A percentile compares a stretch with the other conserved stretches of the same genome.
phyloP scores from a whole-genome alignment of 2,329 filamentous ascomycete species.

The Coniochaeta sp. region DNA sequence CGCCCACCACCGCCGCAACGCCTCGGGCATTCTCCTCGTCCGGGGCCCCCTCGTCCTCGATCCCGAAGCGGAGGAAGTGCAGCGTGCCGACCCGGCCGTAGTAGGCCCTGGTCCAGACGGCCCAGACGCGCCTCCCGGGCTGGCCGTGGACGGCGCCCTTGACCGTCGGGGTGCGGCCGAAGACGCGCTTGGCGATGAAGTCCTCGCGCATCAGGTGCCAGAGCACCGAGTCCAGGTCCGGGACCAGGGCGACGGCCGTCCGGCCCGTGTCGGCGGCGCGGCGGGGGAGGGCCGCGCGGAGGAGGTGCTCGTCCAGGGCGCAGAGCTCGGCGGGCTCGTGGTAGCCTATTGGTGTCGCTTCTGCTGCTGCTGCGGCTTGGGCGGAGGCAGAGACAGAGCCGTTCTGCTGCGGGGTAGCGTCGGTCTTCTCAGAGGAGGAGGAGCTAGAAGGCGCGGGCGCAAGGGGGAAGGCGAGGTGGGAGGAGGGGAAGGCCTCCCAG shows the following conservation, averaged over 20 bases:
- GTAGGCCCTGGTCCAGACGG: slow-evolving; percentile 63
- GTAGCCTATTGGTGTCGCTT: slow-evolving; percentile 40
- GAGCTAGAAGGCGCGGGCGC: no score
- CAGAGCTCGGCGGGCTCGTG: slow-evolving; percentile 56
- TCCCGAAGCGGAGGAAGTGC: slow-evolving; percentile 59
- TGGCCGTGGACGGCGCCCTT: slow-evolving; percentile 62
- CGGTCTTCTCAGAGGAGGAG: no score
- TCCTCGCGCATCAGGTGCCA: slow-evolving; percentile 82
- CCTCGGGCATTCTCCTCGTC: slow-evolving; percentile 39
- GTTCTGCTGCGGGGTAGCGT: no score
- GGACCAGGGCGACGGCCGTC: slow-evolving; percentile 57
- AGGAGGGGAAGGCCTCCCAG: slow-evolving; percentile 68
- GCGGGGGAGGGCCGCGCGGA: slow-evolving; percentile 44
- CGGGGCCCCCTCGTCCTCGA: slow-evolving; percentile 45
- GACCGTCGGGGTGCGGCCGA: slow-evolving; percentile 46
- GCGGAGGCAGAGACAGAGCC: no score
- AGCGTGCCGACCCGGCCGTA: slow-evolving; percentile 59
- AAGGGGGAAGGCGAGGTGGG: slow-evolving; percentile 57
- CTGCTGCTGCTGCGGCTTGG: no score
- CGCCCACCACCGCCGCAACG: slow-evolving; percentile 54
- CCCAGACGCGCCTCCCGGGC: slow-evolving; percentile 57
- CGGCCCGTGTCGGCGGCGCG: slow-evolving; percentile 20
- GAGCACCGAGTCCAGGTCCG: slow-evolving; percentile 57
- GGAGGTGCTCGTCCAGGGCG: slow-evolving; percentile 52
- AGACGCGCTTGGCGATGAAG: slow-evolving; percentile 61